Evolutionary conservation across 257 asterid genomes (phyloP), one percentile per base, ranked within the genome.

Genomic region (Solanum medicagineum): DNA sequence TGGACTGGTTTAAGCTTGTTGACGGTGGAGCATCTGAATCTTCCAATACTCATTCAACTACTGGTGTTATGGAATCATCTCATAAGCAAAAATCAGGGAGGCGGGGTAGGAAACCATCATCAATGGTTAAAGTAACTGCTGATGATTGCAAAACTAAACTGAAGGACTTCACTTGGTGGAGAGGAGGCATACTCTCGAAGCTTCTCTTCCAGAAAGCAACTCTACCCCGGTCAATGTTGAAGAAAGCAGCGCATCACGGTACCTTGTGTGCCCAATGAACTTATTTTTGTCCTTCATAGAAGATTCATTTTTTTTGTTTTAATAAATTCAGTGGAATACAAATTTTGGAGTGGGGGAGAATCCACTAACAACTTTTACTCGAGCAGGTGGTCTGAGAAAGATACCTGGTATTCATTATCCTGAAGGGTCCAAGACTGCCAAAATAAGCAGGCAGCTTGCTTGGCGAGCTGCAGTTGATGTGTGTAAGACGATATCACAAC

Each of bases 391-490:
- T 89, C 77, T 75, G 19, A 92, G 84, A 86, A 90, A 85, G 66
- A 90, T 95, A 77, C 87, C 92, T 19, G 93, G 94, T 40, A 73
- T 93, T 79, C 88, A 84, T 81, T 94, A 95, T 85, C 83, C 87
- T 70, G 97, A 92, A 85, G 93, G 93, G 80, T 74, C 84, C 81
- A 91, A 90, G 84, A 88, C 90, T 80, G 94, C 95, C 40, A 92
- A 87, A 90, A 90, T 87, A 90, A 93, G 91, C 90, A 92, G 92
- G 81, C 95, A 88, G 89, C 89, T 91, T 73, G 85, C 91, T 86
- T 95, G 98, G 98, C 93, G 94, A 87, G 92, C 97, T 66, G 94
- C 97, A 70, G 99, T 95, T 89, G 97, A 94, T 86, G 87, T 87
- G 87, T 89, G 97, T 88, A 88, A 88, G 91, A 94, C 89, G 74